Evolutionary conservation across 768 basidiomycete genomes (phyloP).

Genomic region (Rossbeevera mucosa): DNA sequence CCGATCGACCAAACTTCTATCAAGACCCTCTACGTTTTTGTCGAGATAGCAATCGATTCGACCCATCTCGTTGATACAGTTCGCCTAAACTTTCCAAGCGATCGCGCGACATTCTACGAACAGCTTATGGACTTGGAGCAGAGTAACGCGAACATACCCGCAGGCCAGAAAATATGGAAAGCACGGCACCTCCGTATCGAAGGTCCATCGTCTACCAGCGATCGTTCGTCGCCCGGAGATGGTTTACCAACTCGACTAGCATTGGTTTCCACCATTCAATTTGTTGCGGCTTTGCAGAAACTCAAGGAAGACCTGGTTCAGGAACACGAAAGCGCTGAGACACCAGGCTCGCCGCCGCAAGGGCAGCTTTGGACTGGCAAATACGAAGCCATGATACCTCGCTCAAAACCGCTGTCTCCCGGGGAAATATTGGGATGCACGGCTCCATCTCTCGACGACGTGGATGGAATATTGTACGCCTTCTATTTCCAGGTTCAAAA

Average conservation of each 20-base stretch:
- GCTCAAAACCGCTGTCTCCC: constrained; percentile 88
- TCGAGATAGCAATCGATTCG: constrained; percentile 93
- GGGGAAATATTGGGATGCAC: constrained; percentile 98
- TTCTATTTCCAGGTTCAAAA: neutral
- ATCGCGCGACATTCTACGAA: constrained; percentile 61
- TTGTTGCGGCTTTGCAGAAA: constrained; percentile 86
- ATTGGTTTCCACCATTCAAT: constrained; percentile 96
- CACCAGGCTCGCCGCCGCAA: neutral
- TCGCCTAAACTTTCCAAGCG: constrained; percentile 83
- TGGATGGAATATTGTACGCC: constrained; percentile 88
- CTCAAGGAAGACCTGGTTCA: constrained; percentile 73
- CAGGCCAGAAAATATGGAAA: constrained; percentile 40
- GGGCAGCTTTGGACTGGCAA: constrained; percentile 47
- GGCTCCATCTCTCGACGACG: constrained; percentile 71
- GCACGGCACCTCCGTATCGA: constrained; percentile 58
- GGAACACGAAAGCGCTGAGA: constrained; percentile 28
- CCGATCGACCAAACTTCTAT: constrained; percentile 92
- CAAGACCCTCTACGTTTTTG: constrained; percentile 96
- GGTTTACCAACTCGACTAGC: constrained; percentile 64
- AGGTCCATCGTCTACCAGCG: constrained; percentile 24
- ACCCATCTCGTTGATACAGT: constrained; percentile 78
- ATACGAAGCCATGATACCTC: constrained; percentile 76
- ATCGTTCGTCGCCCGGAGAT: constrained; percentile 2
- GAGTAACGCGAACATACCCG: constrained; percentile 42
- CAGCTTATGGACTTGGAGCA: constrained; percentile 56